Evolutionary conservation across 1,284 basidiomycete genomes (phyloP), one percentile per base, ranked within the genome.

Genomic region (Puccinia horiana): DNA sequence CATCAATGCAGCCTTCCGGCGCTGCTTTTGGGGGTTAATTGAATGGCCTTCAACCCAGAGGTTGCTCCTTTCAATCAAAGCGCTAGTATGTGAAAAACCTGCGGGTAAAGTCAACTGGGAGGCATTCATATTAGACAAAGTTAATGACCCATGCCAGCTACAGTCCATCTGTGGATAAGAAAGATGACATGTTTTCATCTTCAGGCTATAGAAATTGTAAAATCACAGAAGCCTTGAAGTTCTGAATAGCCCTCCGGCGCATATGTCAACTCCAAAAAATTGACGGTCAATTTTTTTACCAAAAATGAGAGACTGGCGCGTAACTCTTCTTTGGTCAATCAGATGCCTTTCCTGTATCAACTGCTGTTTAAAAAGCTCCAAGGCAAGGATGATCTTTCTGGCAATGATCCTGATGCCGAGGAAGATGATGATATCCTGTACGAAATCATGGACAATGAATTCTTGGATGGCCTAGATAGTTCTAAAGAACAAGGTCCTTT

Each of bases 331-430:
- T 14, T 47, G 44, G 18, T 20, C 5, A 16, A 47, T 8, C n/a
- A 70, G 4, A 70, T 70, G 67, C 67, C 67, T 18, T 70, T 70
- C n/a, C 26, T 70, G n/a, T 70, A 40, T 40, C 29, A 70, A 14
- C 26, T 70, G 44, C 56, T 58, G 8, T n/a, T 11, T 23, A 20
- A 6, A 6, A 58, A 58, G 20, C 29, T 58, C 20, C 23, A 23
- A 23, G 29, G 56, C 20, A 23, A 23, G 23, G 29, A n/a, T 6
- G 56, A 23, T 32, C 12, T 12, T 12, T 52, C 23, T 52, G 23
- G 23, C 49, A 12, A 12, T 12, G 8, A 9, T 11, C 6, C 9
- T 6, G 8, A 11, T 11, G 56, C 6, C 6, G 56, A 23, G 29
- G 29, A 32, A 9, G 56, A 58, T n/a, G 29, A 58, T 6, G 56